phyloP scores from a whole-genome alignment of 192 early-diverging fungal species.

The Hyaloraphidium curvatum region DNA sequence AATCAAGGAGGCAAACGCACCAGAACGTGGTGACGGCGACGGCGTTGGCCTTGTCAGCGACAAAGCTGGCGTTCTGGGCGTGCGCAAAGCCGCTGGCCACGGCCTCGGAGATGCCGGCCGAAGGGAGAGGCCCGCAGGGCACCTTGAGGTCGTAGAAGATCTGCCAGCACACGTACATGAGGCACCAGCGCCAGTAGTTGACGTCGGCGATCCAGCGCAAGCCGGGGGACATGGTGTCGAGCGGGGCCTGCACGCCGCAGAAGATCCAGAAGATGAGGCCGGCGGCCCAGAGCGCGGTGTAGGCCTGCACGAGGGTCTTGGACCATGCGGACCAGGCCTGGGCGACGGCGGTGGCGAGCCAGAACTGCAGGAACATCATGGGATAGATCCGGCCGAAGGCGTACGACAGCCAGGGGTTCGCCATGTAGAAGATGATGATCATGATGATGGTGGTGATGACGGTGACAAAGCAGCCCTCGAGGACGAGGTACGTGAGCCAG shows the following conservation, averaged over 20 bases:
- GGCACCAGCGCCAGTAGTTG: neutral
- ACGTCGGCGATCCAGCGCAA: neutral
- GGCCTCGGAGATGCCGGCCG: too few relatives aligned
- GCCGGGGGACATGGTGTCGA: neutral
- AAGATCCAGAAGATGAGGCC: constrained; percentile 1
- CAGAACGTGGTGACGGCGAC: neutral
- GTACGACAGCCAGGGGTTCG: neutral
- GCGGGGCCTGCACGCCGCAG: neutral
- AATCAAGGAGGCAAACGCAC: too few relatives aligned
- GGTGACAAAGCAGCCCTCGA: neutral
- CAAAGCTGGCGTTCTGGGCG: neutral
- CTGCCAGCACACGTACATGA: neutral
- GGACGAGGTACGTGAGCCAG: constrained; percentile 3
- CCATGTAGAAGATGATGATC: neutral
- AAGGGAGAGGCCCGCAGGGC: neutral
- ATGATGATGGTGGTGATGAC: neutral
- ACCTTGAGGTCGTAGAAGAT: neutral
- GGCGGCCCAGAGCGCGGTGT: neutral
- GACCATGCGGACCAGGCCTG: neutral
- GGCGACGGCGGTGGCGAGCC: constrained; percentile 2
- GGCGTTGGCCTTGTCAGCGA: neutral
- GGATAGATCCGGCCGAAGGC: neutral
- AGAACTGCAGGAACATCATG: neutral
- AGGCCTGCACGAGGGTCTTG: constrained; percentile 3
- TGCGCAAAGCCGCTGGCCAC: too few relatives aligned